A percentile compares a stretch with the other conserved stretches of the same genome.
Evolutionary conservation across 805 yeast species (phyloP).

Genomic region (Cyberlindnera subsufficiens): DNA sequence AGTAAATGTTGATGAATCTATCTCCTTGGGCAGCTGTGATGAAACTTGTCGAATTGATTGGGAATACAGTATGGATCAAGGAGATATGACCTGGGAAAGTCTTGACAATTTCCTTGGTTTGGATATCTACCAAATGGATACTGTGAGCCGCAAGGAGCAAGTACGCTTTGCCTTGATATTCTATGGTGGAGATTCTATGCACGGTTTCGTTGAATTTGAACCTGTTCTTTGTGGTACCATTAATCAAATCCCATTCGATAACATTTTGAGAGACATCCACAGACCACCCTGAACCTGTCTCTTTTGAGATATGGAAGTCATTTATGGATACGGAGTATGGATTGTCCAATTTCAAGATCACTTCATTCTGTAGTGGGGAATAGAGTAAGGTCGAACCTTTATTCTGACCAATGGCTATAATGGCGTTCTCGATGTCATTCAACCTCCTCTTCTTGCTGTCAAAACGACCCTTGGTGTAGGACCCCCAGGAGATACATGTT

Average conservation of each 20-base stretch:
- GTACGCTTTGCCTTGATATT: slow-evolving; percentile 27
- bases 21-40: slow-evolving; percentile 74
- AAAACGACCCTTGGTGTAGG: slow-evolving; percentile 5
- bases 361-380: slow-evolving; percentile 58
- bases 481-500: slow-evolving; percentile 50
- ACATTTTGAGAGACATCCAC: slow-evolving; percentile 54
- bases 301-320: slow-evolving; percentile 39
- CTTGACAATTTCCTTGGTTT: slow-evolving; percentile 33
- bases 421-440: slow-evolving; percentile 32
- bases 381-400: slow-evolving; percentile 61
- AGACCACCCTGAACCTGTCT: slow-evolving; percentile 46
- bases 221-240: slow-evolving; percentile 35
- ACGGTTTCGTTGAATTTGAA: slow-evolving; percentile 32
- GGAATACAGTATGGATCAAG: slow-evolving; percentile 47
- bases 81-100: slow-evolving; percentile 75
- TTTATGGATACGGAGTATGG: slow-evolving; percentile 41
- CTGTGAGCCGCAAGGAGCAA: slow-evolving; percentile 64
- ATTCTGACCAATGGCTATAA: slow-evolving; percentile 57
- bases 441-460: slow-evolving; percentile 18
- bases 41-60: slow-evolving; percentile 37
- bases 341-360: slow-evolving; percentile 45
- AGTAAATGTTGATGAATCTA: slow-evolving; percentile 71
- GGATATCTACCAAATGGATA: slow-evolving; percentile 45
- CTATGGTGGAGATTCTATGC: slow-evolving; percentile 28
- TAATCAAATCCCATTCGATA: slow-evolving; percentile 54